phyloP scores from a whole-genome alignment of 2,329 filamentous ascomycete genomes.

The Stemphylium vesicarium region DNA sequence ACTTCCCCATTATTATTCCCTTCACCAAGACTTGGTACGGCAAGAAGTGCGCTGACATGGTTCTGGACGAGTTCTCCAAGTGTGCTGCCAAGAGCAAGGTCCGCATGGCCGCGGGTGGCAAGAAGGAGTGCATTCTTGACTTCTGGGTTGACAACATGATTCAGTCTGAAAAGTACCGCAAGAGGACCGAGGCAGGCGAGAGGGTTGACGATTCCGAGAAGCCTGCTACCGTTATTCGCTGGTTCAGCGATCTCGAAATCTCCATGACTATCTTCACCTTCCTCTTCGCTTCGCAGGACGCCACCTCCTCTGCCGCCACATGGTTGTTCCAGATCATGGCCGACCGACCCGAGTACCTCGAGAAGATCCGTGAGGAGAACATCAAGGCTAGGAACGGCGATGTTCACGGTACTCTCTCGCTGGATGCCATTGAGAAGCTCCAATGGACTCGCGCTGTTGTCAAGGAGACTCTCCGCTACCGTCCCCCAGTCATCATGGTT shows the following conservation, averaged over 20 bases:
- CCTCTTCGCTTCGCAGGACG: conserved; percentile 96
- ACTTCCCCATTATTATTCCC: conserved; percentile 84
- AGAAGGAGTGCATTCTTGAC: conserved; percentile 92
- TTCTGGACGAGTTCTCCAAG: conserved; percentile 85
- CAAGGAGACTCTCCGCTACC: conserved; percentile 72
- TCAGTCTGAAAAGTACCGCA: conserved; percentile 80
- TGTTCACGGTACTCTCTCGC: conserved; percentile 69
- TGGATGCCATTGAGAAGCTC: conserved; percentile 89
- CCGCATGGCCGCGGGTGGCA: conserved; percentile 85
- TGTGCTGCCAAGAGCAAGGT: conserved; percentile 94
- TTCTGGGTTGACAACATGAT: conserved; percentile 84
- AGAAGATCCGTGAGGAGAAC: conserved; percentile 92
- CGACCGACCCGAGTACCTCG: conserved; percentile 89
- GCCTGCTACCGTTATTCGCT: conserved; percentile 80
- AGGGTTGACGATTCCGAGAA: conserved; percentile 69
- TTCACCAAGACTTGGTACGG: conserved; percentile 97
- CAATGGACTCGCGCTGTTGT: conserved; percentile 91
- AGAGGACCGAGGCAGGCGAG: conserved; percentile 76
- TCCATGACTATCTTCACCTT: conserved; percentile 94
- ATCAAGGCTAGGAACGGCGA: conserved; percentile 77
- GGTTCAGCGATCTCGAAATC: conserved; percentile 91
- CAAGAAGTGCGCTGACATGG: conserved; percentile 93
- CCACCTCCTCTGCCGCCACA: conserved; percentile 88
- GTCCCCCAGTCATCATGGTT: conserved; percentile 96
- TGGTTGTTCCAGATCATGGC: conserved; percentile 96